Evolutionary conservation across 1,139 yeast genomes (phyloP), one percentile per base, ranked within the genome.

Genomic region (Blastobotrys malaysiensis): DNA sequence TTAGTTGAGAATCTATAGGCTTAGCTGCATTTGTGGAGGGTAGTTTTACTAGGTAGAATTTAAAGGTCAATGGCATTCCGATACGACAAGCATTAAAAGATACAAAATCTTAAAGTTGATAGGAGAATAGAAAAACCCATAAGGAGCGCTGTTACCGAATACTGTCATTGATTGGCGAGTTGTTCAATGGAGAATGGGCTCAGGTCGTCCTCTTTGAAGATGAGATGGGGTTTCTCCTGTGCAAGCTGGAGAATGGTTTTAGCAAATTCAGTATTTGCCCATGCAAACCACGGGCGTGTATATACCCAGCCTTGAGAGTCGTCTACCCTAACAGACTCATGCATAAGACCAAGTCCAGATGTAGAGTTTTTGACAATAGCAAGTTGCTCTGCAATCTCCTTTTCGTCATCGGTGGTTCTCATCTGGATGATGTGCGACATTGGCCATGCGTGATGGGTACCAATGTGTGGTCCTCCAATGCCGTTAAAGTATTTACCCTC

Each of bases 251-350:
- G 68, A 7, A 89, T 84, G 0, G 96, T 86, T 68, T 86, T 87
- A 9, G 93, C 96, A 71, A 89, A 88, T 69, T 89, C 96, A 0
- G 95, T 83, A 66, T 90, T 89, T 63, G 96, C 88, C 97, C 97
- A 90, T 1, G 96, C 87, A 72, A 89, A 89, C 96, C 96, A 88
- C 1, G 91, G 79, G 56, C 96, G 73, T 0, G 95, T 86, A 60
- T 60, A 73, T 13, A 16, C 11, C 3, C 16, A 3, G n/a, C 64
- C 65, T 22, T 54, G 53, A 1, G 74, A 73, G 1, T 78, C 71
- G 61, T 84, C 78, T 2, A 88, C 96, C 58, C 85, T 74, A 3
- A 89, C 82, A 58, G 88, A 80, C 70, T 89, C 97, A 65, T 89
- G 97, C 82, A 89, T 84, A 55, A 89, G 76, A 0, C 97, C 97